Evolutionary conservation across 2,329 filamentous ascomycete species (phyloP).

Genomic region (Diaporthe citrichinensis): DNA sequence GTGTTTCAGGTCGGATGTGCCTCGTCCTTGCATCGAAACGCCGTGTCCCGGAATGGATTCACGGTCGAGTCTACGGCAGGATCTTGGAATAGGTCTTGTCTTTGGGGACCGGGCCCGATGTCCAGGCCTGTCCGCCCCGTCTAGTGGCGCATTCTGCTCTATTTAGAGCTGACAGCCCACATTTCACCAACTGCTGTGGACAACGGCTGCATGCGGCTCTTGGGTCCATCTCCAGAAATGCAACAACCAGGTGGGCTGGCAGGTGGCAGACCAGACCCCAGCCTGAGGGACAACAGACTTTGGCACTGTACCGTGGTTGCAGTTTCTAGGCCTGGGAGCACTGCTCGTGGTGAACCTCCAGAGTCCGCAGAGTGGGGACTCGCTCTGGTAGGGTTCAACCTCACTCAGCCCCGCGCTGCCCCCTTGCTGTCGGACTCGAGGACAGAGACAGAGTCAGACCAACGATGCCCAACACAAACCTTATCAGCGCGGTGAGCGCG

Average conservation of each 20-base stretch:
- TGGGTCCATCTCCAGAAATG: neutral
- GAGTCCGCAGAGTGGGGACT: constrained; percentile 9
- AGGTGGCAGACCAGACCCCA: neutral
- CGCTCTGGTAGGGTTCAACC: constrained; percentile 3
- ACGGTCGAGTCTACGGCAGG: constrained; percentile 3
- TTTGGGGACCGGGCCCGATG: neutral
- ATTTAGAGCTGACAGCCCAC: constrained; percentile 40
- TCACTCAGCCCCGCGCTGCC: constrained; percentile 17
- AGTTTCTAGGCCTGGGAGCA: neutral
- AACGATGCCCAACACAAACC: constrained; percentile 12
- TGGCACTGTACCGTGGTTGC: neutral
- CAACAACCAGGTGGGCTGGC: neutral
- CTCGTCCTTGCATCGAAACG: constrained; percentile 24
- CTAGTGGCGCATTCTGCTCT: constrained; percentile 26
- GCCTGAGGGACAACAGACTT: neutral
- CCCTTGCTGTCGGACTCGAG: neutral
- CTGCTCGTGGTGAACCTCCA: neutral
- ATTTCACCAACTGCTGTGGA: constrained; percentile 14
- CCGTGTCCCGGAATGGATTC: neutral
- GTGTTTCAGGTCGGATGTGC: constrained; percentile 29
- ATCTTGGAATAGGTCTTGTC: constrained; percentile 23
- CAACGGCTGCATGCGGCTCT: neutral
- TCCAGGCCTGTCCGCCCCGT: constrained; percentile 5
- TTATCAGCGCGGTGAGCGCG: neutral
- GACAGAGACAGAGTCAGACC: neutral